Base-by-base conservation (phyloP, 768 basidiomycete genomes). In the Ramaria rubella region DNA sequence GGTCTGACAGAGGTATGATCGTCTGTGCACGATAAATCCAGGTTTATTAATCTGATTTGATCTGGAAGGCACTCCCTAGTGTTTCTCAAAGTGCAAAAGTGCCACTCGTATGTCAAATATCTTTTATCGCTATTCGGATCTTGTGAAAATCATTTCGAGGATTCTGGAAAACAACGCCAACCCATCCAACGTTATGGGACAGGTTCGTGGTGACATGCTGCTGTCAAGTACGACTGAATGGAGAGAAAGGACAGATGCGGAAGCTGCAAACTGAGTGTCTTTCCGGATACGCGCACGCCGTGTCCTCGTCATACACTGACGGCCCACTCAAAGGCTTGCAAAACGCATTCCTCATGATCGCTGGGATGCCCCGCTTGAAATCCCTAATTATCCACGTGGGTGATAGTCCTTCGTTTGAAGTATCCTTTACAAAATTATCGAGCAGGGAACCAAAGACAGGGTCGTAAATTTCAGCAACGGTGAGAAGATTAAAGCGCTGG, bases 1-100 rank as follows among this genome's bases (percentile, higher is more conserved):
- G 89, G 89, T 4, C 72, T 90, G 11, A 75, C 90, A 51, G 85
- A 57, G 42, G 63, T 61, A 57, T 31, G 56, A 8, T 11, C 29
- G 4, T 26, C 17, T 27, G 17, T 29, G 30, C 21, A 11, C 7
- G 79, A 62, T 38, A 58, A 69, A n/a, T 2, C 38, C 14, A 19
- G 8, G 15, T 8, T 34, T n/a, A 15, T 40, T 6, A n/a, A 49
- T 51, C 23, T 49, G 19, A 27, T 12, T 30, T 50, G 12, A 48
- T 34, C 19, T 4, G 26, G 5, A 12, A 42, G 45, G 3, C 5
- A 29, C 4, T 40, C 7, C 7, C 23, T 49, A 44, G 53, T 45
- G 15, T 19, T 17, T 38, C 38, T 27, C 40, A 40, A 44, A 19
- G n/a, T 30, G 21, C 27, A 33, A 8, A 8, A 4, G 4, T 30